phyloP scores from a whole-genome alignment of 371 early-diverging fungal genomes.

The Fennellomyces sp. region DNA sequence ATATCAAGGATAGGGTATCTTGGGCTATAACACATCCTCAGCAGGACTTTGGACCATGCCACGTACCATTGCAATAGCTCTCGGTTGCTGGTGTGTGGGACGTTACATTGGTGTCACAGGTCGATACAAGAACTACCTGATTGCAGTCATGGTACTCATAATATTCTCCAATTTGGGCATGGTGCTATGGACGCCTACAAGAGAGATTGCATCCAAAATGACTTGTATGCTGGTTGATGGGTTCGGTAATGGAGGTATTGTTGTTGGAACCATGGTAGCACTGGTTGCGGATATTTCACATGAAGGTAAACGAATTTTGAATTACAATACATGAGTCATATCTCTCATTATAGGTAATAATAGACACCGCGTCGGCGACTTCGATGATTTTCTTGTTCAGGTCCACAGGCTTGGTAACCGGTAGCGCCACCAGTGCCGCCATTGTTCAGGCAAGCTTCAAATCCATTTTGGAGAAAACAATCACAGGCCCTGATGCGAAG shows the following conservation, averaged over 20 bases:
- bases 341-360: neutral
- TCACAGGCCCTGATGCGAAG: slow-evolving; percentile 39
- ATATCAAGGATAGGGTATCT: slow-evolving; percentile 38
- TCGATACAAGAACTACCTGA: slow-evolving; percentile 27
- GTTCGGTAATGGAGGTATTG: slow-evolving; percentile 37
- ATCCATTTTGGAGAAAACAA: slow-evolving; percentile 16
- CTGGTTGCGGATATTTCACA: slow-evolving; percentile 44
- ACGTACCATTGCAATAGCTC: slow-evolving; percentile 30
- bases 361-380: slow-evolving; percentile 46
- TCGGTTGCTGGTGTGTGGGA: slow-evolving; percentile 40
- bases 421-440: slow-evolving; percentile 40
- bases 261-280: slow-evolving; percentile 52
- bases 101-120: slow-evolving; percentile 27
- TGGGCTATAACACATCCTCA: slow-evolving; percentile 40
- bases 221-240: slow-evolving; percentile 42
- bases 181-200: slow-evolving; percentile 9
- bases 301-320: slow-evolving; percentile 32
- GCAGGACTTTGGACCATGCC: slow-evolving; percentile 44
- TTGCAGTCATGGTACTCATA: slow-evolving; percentile 11
- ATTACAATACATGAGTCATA: neutral
- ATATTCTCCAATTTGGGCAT: slow-evolving; percentile 11
- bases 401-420: slow-evolving; percentile 47
- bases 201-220: slow-evolving; percentile 14
- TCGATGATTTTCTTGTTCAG: slow-evolving; percentile 54
- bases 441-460: slow-evolving; percentile 46